phyloP scores from a whole-genome alignment of 345 rosid species.

The Sonneratia caseolaris region DNA sequence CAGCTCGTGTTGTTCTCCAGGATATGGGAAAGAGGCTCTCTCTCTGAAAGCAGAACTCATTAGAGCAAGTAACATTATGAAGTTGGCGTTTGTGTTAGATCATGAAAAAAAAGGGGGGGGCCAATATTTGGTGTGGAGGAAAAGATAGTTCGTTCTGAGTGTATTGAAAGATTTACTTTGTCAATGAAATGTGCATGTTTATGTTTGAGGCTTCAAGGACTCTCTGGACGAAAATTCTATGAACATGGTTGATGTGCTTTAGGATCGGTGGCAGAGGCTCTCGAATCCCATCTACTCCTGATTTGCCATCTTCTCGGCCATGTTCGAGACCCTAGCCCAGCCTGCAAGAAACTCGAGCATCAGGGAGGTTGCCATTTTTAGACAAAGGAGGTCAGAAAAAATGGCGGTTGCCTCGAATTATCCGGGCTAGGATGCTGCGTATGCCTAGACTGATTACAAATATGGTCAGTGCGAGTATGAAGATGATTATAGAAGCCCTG shows the following conservation, averaged over 20 bases:
- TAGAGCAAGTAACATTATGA: neutral
- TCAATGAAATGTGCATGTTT: neutral
- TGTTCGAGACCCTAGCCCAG: constrained; percentile 52
- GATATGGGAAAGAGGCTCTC: constrained; percentile 22
- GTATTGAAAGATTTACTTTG: neutral
- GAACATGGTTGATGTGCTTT: neutral
- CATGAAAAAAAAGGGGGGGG: too few relatives aligned
- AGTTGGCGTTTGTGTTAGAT: too few relatives aligned
- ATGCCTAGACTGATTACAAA: constrained; percentile 48
- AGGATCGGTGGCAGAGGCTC: constrained; percentile 36
- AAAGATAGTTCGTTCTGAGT: neutral
- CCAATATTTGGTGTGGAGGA: neutral
- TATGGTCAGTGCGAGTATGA: constrained; percentile 56
- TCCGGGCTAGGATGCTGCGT: neutral
- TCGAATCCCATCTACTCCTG: constrained; percentile 65
- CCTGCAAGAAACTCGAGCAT: constrained; percentile 19
- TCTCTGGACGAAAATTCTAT: neutral
- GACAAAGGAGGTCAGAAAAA: neutral
- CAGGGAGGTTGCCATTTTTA: neutral
- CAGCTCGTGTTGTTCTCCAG: constrained; percentile 56
- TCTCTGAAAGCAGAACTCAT: neutral
- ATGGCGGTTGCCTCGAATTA: neutral
- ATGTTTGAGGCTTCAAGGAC: neutral
- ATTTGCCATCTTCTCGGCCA: constrained; percentile 49
- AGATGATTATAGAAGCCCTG: constrained; percentile 58